phyloP scores from a whole-genome alignment of 129 eudicot species.

The Lactuca sativa region DNA sequence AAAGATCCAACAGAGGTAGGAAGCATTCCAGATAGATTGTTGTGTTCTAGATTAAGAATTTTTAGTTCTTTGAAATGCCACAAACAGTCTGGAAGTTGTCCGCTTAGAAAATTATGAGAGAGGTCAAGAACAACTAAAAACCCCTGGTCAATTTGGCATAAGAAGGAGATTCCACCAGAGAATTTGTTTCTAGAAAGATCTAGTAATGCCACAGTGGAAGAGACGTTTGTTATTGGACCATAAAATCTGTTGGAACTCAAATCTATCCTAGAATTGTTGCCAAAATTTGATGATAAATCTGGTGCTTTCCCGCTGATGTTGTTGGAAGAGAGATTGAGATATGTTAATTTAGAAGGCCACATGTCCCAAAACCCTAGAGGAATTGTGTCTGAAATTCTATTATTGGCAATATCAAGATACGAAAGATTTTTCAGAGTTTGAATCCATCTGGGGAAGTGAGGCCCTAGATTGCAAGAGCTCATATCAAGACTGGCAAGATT shows the following conservation, averaged over 20 bases:
- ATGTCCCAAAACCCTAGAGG: conserved; percentile 5
- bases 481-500: neutral
- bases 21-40: too few relatives aligned
- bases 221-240: neutral
- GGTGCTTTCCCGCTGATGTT: neutral
- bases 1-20: too few relatives aligned
- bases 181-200: too few relatives aligned
- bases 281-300: neutral
- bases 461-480: conserved; percentile 32
- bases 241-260: neutral
- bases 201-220: too few relatives aligned
- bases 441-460: conserved; percentile 37
- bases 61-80: too few relatives aligned
- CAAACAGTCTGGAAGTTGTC: too few relatives aligned
- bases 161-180: too few relatives aligned
- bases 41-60: too few relatives aligned
- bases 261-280: neutral
- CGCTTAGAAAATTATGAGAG: too few relatives aligned
- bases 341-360: too few relatives aligned
- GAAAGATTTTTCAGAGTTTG: conserved; percentile 1
- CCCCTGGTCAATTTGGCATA: too few relatives aligned
- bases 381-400: conserved; percentile 24
- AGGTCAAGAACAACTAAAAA: too few relatives aligned
- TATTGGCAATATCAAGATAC: neutral
- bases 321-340: neutral